Evolutionary conservation across 2,329 filamentous ascomycete genomes (phyloP).

Genomic region (Ophiostoma quercus): DNA sequence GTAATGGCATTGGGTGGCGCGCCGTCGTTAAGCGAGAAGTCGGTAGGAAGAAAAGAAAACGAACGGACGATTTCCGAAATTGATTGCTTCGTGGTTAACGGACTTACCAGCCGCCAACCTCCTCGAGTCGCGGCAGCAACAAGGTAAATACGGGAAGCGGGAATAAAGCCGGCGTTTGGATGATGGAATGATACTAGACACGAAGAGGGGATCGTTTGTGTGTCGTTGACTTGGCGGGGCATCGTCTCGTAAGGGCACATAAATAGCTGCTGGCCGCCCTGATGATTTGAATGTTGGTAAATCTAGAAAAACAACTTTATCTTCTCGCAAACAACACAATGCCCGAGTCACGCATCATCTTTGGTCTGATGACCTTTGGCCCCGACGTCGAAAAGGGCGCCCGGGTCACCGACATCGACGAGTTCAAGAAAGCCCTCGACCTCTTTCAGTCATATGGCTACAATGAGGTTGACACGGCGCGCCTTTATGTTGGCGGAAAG

Average conservation of each 20-base stretch:
- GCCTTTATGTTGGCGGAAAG: slow-evolving; percentile 63
- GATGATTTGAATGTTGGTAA: not conserved
- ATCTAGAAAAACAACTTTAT: not conserved
- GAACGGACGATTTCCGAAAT: not conserved
- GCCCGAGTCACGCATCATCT: slow-evolving; percentile 49
- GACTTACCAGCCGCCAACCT: not conserved
- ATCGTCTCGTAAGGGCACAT: not conserved
- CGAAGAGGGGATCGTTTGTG: not conserved
- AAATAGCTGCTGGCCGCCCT: not conserved
- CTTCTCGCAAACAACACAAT: not conserved
- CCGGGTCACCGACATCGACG: slow-evolving; percentile 61
- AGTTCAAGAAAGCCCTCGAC: slow-evolving; percentile 68
- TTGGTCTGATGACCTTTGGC: slow-evolving; percentile 83
- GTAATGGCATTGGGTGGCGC: not conserved
- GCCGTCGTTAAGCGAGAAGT: not conserved
- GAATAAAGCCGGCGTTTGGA: not conserved
- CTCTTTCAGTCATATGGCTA: slow-evolving; percentile 74
- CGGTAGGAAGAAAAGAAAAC: not conserved
- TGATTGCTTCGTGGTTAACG: not conserved
- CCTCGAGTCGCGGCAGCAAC: not conserved
- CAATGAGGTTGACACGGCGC: slow-evolving; percentile 79
- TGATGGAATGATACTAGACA: not conserved
- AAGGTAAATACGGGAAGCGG: slow-evolving; percentile 1
- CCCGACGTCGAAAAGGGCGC: slow-evolving; percentile 58
- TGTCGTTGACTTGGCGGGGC: not conserved